Evolutionary conservation across 1,284 basidiomycete species (phyloP).

Genomic region (Apiotrichum laibachii): DNA sequence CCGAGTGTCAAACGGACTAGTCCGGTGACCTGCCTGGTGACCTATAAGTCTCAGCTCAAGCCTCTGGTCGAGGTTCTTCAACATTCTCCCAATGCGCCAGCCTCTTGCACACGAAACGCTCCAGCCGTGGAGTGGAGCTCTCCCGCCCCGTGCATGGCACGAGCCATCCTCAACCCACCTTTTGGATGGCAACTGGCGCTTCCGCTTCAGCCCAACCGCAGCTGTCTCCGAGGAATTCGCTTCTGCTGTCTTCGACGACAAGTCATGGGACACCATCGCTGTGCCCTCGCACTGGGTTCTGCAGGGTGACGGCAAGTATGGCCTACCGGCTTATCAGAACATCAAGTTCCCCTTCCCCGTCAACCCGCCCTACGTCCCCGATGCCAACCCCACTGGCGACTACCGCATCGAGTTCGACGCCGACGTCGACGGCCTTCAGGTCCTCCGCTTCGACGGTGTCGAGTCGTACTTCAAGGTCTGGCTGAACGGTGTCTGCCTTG

Average conservation of each 20-base stretch:
- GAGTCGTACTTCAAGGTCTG: constrained; percentile 22
- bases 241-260: constrained; percentile 3
- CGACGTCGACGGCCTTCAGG: constrained; percentile 6
- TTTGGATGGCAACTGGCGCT: constrained; percentile 25
- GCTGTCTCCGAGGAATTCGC: constrained; percentile 5
- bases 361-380: constrained; percentile 17
- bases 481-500: constrained; percentile 19
- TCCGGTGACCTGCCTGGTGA: too few species aligned
- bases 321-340: constrained; percentile 17
- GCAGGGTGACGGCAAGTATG: constrained; percentile 18
- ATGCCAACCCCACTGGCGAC: constrained; percentile 25
- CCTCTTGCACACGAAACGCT: too few species aligned
- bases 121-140: constrained; percentile 9
- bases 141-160: constrained; percentile 18
- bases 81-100: too few species aligned
- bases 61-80: too few species aligned
- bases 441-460: constrained; percentile 24
- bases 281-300: constrained; percentile 22
- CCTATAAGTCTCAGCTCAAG: too few species aligned
- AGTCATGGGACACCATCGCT: constrained; percentile 10
- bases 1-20: too few species aligned
- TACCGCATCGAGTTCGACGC: constrained; percentile 13
- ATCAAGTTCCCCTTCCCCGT: constrained; percentile 21
- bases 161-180: constrained; percentile 7
- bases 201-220: constrained; percentile 18